phyloP scores from a whole-genome alignment of 495 filamentous ascomycete genomes.

The Parachaetomium inaequale region DNA sequence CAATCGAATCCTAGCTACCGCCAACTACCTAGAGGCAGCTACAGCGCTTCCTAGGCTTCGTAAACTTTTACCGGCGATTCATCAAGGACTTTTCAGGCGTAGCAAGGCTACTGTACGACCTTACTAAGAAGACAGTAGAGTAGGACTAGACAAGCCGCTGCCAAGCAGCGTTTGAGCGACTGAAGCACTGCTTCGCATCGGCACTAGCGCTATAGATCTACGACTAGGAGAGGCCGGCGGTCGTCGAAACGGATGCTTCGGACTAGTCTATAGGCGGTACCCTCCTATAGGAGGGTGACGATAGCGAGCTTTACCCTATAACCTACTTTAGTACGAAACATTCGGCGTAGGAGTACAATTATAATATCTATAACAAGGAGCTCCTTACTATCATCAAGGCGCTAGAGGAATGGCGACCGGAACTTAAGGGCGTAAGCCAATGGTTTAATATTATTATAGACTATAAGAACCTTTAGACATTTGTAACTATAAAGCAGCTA shows the following conservation, averaged over 20 bases:
- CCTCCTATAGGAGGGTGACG: not conserved
- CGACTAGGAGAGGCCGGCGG: no score
- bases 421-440: not conserved
- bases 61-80: slow-evolving; percentile 20
- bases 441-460: slow-evolving; percentile 3
- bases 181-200: not conserved
- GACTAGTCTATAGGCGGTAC: not conserved
- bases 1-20: not conserved
- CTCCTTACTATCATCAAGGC: slow-evolving; percentile 9
- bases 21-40: not conserved
- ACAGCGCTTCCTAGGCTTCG: slow-evolving; percentile 6
- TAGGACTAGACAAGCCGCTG: not conserved
- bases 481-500: not conserved
- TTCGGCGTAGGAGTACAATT: slow-evolving; percentile 16
- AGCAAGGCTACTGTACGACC: not conserved
- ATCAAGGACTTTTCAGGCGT: slow-evolving; percentile 1
- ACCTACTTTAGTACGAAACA: slow-evolving; percentile 20
- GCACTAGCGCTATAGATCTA: not conserved
- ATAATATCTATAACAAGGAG: slow-evolving; percentile 27
- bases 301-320: not conserved
- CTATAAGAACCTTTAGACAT: slow-evolving; percentile 10
- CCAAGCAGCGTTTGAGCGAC: not conserved
- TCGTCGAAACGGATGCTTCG: no score
- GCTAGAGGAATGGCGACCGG: slow-evolving; percentile 9
- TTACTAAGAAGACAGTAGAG: not conserved